Conservation (phyloP, 106 monocot species). For the Hemerocallis citrina region DNA sequence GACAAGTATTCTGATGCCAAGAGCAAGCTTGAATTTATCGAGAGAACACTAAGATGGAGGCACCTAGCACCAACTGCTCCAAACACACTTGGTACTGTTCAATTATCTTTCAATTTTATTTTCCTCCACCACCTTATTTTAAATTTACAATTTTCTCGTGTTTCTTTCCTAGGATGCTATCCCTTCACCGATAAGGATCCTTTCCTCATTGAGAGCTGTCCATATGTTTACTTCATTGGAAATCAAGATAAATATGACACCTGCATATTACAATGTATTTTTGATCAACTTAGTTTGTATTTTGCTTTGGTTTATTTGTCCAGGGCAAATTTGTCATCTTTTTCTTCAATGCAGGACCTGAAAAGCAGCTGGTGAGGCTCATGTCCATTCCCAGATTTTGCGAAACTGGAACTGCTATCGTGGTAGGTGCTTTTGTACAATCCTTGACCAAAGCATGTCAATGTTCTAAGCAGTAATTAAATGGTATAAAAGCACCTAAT, state of each 20-base stretch:
- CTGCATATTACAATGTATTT: constrained; percentile 53
- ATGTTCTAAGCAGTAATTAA: neutral
- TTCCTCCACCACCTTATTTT: neutral
- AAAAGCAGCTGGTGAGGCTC: constrained; percentile 79
- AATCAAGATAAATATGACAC: constrained; percentile 88
- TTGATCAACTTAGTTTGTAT: neutral
- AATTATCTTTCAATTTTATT: neutral
- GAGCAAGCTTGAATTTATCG: constrained; percentile 78
- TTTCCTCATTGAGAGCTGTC: constrained; percentile 81
- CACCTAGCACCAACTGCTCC: constrained; percentile 95
- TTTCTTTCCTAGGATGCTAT: constrained; percentile 65
- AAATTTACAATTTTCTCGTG: neutral
- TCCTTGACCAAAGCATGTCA: neutral
- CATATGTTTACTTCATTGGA: constrained; percentile 86
- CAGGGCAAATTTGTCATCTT: neutral
- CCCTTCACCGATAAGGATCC: constrained; percentile 91
- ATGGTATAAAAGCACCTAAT: too few relatives aligned
- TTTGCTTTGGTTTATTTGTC: neutral
- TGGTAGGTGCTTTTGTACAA: constrained; percentile 44
- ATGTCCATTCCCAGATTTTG: constrained; percentile 91
- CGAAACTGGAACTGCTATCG: constrained; percentile 79
- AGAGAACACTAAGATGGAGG: constrained; percentile 93
- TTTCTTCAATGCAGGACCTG: constrained; percentile 40
- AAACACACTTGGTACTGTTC: constrained; percentile 82
- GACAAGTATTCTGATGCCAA: constrained; percentile 82